Base-by-base conservation (phyloP, 805 yeast genomes). In the Candida nemodendra region DNA sequence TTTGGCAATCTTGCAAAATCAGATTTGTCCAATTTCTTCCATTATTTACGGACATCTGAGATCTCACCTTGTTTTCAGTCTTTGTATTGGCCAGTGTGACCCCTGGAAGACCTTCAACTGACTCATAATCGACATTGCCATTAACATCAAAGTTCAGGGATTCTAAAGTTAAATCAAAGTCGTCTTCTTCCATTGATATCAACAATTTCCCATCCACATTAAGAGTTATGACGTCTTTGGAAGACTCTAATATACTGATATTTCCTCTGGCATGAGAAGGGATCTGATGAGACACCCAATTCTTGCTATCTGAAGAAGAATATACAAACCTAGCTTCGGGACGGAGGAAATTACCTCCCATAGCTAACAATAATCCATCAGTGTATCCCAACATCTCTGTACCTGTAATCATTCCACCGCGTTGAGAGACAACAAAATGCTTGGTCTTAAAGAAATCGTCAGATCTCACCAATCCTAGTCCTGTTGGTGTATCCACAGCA, bases 111-210 rank as follows among this genome's bases (percentile, higher is more conserved):
- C 65, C 65, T 26, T 71, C 72, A 29, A 72, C 54, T 31, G 69
- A 48, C 44, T 72, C 76, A 41, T 62, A 72, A 44, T 70, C 76
- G 30, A 68, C 71, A 46, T 51, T 63, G 0, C 74, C 74, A 13
- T 32, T 36, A 4, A 32, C 15, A 37, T 68, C 59, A 36, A 71
- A 48, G 18, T 36, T 24, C 29, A 47, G 13, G 8, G 32, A 14
- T 4, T 35, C 29, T 24, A 43, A 34, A 15, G 27, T 36, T n/a
- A 37, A 9, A 7, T 30, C 34, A 22, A 48, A 32, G 19, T 36
- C 32, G 4, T 32, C n/a, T 11, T 32, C 15, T n/a, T 24, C 38
- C 23, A 18, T 30, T 26, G 30, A 30, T 30, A 29, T 35, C 13
- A 19, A 34, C 13, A 44, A 27, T 2, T 30, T 13, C 3, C 30